phyloP scores from a whole-genome alignment of 2,329 filamentous ascomycete genomes.

The Ophiostoma novo-ulmi region DNA sequence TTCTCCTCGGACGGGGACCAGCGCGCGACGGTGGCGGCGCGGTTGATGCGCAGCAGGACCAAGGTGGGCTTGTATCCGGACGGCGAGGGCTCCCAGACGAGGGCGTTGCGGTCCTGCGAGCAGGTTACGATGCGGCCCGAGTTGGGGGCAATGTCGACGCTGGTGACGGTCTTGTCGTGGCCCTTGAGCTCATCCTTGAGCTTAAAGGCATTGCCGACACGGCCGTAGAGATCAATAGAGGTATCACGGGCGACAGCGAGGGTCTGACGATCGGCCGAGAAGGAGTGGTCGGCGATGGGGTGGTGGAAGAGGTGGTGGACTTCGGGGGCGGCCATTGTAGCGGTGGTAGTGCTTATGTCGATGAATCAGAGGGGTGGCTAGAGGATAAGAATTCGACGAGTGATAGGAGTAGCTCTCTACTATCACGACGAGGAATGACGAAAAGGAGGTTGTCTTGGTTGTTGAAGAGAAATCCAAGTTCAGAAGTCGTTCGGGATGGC shows the following conservation, averaged over 20 bases:
- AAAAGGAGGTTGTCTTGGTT: neutral
- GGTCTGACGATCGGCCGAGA: conserved; percentile 83
- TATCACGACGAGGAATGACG: conserved; percentile 52
- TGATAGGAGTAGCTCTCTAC: conserved; percentile 99
- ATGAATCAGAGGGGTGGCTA: neutral
- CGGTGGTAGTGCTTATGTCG: neutral
- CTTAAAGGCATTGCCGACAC: conserved; percentile 67
- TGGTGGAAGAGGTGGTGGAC: conserved; percentile 96
- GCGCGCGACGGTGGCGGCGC: conserved; percentile 91
- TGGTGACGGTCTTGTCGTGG: conserved; percentile 94
- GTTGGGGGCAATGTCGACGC: conserved; percentile 88
- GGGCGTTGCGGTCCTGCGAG: conserved; percentile 95
- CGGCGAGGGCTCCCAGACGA: conserved; percentile 95
- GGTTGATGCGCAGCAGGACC: conserved; percentile 92
- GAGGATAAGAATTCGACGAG: conserved; percentile 26
- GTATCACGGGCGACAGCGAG: conserved; percentile 89
- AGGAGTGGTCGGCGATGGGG: conserved; percentile 95
- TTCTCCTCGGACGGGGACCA: conserved; percentile 97
- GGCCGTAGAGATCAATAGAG: conserved; percentile 80
- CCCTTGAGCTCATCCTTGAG: conserved; percentile 90
- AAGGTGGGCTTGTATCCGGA: conserved; percentile 94
- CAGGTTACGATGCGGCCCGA: conserved; percentile 95
- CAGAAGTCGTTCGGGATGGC: conserved; percentile 17
- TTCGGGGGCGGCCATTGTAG: conserved; percentile 68
- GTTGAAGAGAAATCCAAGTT: neutral